These are phyloP conservation scores for Apiotrichum mycotoxinovorans DNA, from an alignment of 1,284 basidiomycete species.

Conservation along the genomic window DNA sequence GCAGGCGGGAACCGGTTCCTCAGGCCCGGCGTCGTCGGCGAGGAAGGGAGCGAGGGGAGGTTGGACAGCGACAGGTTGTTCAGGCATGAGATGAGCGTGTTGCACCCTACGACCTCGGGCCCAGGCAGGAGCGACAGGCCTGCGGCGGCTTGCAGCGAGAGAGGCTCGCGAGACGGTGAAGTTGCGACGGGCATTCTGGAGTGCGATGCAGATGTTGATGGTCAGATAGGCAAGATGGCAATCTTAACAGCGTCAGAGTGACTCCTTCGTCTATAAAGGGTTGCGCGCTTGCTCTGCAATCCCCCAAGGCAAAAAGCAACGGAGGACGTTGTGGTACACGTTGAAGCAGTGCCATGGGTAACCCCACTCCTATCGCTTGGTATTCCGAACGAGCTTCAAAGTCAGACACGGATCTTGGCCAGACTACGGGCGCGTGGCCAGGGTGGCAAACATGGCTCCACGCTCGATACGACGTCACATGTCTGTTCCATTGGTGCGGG, in stretches of 20 bases:
- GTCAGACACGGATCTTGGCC: no score
- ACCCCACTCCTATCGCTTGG: no score
- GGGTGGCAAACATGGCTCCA: no score
- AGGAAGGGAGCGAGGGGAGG: constrained; percentile 8
- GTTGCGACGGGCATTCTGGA: background rate
- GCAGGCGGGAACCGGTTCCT: constrained; percentile 28
- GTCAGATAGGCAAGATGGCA: background rate
- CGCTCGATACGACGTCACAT: no score
- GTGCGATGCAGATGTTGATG: background rate
- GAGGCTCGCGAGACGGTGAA: background rate
- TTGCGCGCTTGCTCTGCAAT: background rate
- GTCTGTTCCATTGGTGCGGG: no score
- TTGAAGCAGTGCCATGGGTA: no score
- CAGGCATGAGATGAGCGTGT: constrained; percentile 42
- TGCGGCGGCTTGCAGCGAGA: constrained; percentile 8
- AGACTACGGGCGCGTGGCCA: no score
- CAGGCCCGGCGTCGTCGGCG: constrained; percentile 6
- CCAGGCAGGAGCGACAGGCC: constrained; percentile 33
- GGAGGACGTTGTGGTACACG: no score
- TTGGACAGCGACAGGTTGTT: constrained; percentile 26
- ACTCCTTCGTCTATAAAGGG: background rate
- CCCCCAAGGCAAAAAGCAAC: no score
- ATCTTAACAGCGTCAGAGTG: no score
- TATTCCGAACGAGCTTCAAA: no score
- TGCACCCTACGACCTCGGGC: constrained; percentile 23